Base-by-base conservation (phyloP, 2,329 filamentous ascomycete species). In the Nemania sp. region DNA sequence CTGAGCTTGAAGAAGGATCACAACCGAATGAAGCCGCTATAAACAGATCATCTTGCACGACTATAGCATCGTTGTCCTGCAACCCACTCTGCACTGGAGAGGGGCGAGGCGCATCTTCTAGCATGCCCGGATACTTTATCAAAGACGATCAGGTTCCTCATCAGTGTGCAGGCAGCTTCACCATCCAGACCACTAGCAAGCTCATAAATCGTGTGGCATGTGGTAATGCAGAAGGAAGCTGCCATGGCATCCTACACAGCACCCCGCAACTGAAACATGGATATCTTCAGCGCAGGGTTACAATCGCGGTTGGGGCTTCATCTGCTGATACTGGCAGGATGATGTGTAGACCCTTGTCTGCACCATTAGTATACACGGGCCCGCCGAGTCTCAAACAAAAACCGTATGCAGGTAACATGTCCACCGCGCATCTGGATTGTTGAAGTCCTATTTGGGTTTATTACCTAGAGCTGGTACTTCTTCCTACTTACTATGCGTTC, bases 361-460 rank as follows among this genome's bases (percentile, higher is more conserved):
- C 20, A 19, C 33, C n/a, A n/a, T n/a, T n/a, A n/a, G n/a, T n/a
- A 24, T 31, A 42, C 5, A n/a, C 17, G 49, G 40, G 49, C 53
- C 33, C 49, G 53, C 45, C 49, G 33, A 22, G 17, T 22, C 44
- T 56, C 53, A 56, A 56, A 56, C 53, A 49, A 34, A n/a, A 34
- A 31, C 48, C 24, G 6, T 44, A 47, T 56, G 53, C 53, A 56
- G 37, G 26, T 14, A 17, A 23, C 23, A 20, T 5, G 28, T 31
- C 28, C n/a, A 19, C 19, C 33, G 15, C 14, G 20, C 36, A 39
- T 30, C 5, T 33, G 17, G 34, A 31, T 7, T n/a, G n/a, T n/a
- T 23, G 5, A 45, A 45, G 49, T 56, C 53, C 53, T 52, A 49
- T 17, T 17, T 6, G 34, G 8, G 39, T 19, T 43, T 12, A 22